Conservation (phyloP, 371 early-diverging fungal species). For the Syncephalastrum racemosum region DNA sequence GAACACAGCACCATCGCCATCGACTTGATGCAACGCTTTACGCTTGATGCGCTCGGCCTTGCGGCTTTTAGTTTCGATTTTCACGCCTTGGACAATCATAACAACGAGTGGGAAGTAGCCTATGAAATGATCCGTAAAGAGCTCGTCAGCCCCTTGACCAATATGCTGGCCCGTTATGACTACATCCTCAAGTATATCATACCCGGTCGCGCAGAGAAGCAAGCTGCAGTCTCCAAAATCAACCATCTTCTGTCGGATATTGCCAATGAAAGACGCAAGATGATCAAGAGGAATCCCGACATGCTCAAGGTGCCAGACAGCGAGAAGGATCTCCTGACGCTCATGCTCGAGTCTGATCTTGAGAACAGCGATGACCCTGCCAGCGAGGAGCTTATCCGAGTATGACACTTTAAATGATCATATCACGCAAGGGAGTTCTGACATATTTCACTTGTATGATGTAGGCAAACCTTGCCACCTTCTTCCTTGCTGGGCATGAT, state of each 20-base stretch:
- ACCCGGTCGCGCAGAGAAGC: too few relatives aligned
- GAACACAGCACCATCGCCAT: not conserved
- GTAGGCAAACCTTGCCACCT: not conserved
- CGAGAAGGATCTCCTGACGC: conserved; percentile 29
- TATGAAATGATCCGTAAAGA: conserved; percentile 14
- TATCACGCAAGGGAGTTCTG: not conserved
- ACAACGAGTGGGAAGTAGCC: conserved; percentile 22
- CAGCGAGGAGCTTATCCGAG: conserved; percentile 15
- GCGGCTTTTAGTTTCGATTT: conserved; percentile 42
- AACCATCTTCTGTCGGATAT: conserved; percentile 3
- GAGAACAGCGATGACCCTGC: conserved; percentile 10
- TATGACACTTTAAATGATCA: not conserved
- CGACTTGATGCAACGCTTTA: conserved; percentile 20
- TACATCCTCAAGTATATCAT: too few relatives aligned
- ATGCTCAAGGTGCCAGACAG: conserved; percentile 5
- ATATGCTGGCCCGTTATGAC: too few relatives aligned
- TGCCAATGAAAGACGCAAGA: conserved; percentile 2
- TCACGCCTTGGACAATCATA: conserved; percentile 18
- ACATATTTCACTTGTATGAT: conserved; percentile 19
- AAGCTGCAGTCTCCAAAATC: conserved; percentile 3
- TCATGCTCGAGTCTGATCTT: conserved; percentile 31
- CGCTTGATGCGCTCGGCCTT: conserved; percentile 36
- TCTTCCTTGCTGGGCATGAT: conserved; percentile 10
- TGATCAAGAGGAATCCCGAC: not conserved
- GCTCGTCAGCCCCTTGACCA: too few relatives aligned